Evolutionary conservation across 2,329 filamentous ascomycete species (phyloP), one percentile per base, ranked within the genome.

Genomic region (Exophiala xenobiotica): DNA sequence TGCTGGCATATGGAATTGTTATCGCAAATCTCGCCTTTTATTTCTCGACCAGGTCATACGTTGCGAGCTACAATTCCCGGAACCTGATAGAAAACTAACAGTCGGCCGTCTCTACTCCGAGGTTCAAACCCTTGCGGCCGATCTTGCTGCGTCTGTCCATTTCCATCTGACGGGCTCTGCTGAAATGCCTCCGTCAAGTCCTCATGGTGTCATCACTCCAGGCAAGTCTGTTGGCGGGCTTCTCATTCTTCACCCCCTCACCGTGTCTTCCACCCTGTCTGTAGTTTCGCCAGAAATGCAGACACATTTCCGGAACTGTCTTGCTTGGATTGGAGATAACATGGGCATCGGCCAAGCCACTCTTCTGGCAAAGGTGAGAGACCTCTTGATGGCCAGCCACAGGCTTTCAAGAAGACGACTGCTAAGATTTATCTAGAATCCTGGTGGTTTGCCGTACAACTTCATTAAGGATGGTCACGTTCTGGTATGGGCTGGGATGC

Each of bases 291-390:
- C 38, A 11, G 38, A 40, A 20, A n/a, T 40, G 38, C 38, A 23
- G 22, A 23, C 38, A n/a, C 22, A 40, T 14, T 40, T 40, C n/a
- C 38, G 38, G 22, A 40, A 40, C 14, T 40, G 38, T 14, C 38
- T 40, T 4, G 38, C 38, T n/a, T 40, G 38, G 38, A 23, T 40
- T 8, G 38, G 19, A 7, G 3, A 11, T n/a, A 20, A 40, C 12
- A 40, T 40, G 38, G 38, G 38, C n/a, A 40, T 40, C 19, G 38
- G 38, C 9, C 38, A 40, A 23, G 38, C 38, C 18, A 23, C 38
- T 23, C 14, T 40, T 4, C 22, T 40, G 11, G 38, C 38, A 2
- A 40, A 40, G 38, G 38, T 40, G 20, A 40, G 38, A 40, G 3
- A 39, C 37, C 6, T n/a, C n/a, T n/a, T n/a, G n/a, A n/a, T n/a